Evolutionary conservation across 306 rosid species (phyloP).

Genomic region (Dryas drummondii): DNA sequence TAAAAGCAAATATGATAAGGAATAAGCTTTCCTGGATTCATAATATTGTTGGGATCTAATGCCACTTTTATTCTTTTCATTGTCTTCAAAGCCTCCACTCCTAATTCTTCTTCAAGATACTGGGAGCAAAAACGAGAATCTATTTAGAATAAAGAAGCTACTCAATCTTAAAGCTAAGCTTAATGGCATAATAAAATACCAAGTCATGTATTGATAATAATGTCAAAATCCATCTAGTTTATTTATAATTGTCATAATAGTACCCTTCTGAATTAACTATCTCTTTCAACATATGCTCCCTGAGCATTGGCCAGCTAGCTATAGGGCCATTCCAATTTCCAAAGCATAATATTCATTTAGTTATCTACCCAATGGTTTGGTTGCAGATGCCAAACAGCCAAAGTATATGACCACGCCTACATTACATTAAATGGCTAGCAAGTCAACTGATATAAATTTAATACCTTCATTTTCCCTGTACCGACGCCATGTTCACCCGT

Average conservation of each 20-base stretch:
- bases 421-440: conserved; percentile 4
- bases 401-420: background rate
- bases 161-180: background rate
- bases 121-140: conserved; percentile 27
- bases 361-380: background rate
- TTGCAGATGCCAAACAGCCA: background rate
- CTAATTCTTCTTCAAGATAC: conserved; percentile 93
- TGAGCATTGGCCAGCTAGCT: conserved; percentile 10
- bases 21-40: conserved; percentile 96
- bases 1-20: conserved; percentile 89
- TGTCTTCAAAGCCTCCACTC: conserved; percentile 75
- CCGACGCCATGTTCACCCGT: conserved; percentile 98
- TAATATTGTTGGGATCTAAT: conserved; percentile 82
- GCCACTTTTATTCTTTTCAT: conserved; percentile 83
- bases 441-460: background rate
- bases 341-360: conserved; percentile 12
- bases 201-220: background rate
- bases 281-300: background rate
- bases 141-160: conserved; percentile 2
- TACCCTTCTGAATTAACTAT: background rate
- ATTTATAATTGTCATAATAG: background rate
- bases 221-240: background rate
- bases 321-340: conserved; percentile 15
- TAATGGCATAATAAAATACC: background rate
- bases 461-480: conserved; percentile 96